A percentile compares a stretch with the other conserved stretches of the same genome.
phyloP scores from a whole-genome alignment of 805 yeast species.

The Kazachstania martiniae region DNA sequence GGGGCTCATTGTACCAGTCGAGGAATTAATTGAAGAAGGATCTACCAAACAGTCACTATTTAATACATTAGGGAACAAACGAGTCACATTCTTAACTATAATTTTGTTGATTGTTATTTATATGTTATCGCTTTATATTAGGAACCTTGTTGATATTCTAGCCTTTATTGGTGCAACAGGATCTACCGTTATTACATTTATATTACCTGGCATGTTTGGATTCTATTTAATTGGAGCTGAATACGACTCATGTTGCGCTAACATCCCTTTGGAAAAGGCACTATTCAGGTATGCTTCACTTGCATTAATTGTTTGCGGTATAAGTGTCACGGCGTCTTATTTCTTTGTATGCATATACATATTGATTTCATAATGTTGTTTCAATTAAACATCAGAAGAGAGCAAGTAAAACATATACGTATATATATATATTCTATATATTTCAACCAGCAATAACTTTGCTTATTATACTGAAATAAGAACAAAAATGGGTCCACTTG shows the following conservation, averaged over 20 bases:
- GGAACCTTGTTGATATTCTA: slow-evolving; percentile 54
- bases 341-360: too few relatives aligned
- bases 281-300: slow-evolving; percentile 28
- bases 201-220: slow-evolving; percentile 68
- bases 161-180: slow-evolving; percentile 75
- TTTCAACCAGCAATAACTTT: not conserved
- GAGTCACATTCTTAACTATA: slow-evolving; percentile 40
- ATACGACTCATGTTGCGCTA: too few relatives aligned
- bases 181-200: slow-evolving; percentile 64
- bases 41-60: slow-evolving; percentile 3
- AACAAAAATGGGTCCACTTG: too few relatives aligned
- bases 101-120: slow-evolving; percentile 38
- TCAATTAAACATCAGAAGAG: not conserved
- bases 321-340: too few relatives aligned
- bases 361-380: too few relatives aligned
- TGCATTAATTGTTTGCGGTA: too few relatives aligned
- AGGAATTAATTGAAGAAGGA: slow-evolving; percentile 18
- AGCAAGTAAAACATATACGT: not conserved
- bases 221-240: slow-evolving; percentile 25
- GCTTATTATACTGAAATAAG: not conserved
- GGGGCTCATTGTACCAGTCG: slow-evolving; percentile 3
- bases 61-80: slow-evolving; percentile 19
- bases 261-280: slow-evolving; percentile 5
- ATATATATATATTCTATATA: not conserved
- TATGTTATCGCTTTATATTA: slow-evolving; percentile 43